Evolutionary conservation across 225 moss, liverwort and hornwort species (phyloP).

Genomic region (Ulota crispa): DNA sequence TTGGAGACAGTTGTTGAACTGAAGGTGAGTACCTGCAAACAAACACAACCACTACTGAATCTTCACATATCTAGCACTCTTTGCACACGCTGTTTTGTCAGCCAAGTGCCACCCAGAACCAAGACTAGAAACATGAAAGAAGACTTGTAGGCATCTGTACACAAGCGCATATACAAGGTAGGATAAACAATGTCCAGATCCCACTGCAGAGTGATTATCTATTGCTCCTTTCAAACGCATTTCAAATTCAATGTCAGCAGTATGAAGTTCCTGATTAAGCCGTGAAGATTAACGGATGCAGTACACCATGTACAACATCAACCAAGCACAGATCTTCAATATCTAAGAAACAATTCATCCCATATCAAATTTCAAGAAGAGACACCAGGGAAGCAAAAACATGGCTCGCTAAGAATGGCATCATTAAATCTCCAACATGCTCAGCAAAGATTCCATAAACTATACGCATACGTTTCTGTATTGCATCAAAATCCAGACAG

Average conservation of each 20-base stretch:
- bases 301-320: neutral
- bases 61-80: constrained; percentile 8
- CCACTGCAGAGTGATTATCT: neutral
- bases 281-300: neutral
- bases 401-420: constrained; percentile 6
- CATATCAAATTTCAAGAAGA: neutral
- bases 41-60: constrained; percentile 11
- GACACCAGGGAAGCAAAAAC: neutral
- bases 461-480: neutral
- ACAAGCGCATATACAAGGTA: constrained; percentile 12
- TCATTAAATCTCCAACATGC: neutral
- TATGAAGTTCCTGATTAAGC: neutral
- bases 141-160: neutral
- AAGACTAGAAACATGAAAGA: neutral
- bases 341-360: neutral
- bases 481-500: constrained; percentile 17
- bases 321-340: neutral
- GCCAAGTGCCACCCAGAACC: neutral
- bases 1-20: constrained; percentile 50
- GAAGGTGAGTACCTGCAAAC: constrained; percentile 59
- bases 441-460: constrained; percentile 3
- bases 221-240: neutral
- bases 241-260: constrained; percentile 4
- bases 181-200: neutral
- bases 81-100: constrained; percentile 8